Base-by-base conservation (phyloP, 129 eudicot genomes). In the Tagetes patula region DNA sequence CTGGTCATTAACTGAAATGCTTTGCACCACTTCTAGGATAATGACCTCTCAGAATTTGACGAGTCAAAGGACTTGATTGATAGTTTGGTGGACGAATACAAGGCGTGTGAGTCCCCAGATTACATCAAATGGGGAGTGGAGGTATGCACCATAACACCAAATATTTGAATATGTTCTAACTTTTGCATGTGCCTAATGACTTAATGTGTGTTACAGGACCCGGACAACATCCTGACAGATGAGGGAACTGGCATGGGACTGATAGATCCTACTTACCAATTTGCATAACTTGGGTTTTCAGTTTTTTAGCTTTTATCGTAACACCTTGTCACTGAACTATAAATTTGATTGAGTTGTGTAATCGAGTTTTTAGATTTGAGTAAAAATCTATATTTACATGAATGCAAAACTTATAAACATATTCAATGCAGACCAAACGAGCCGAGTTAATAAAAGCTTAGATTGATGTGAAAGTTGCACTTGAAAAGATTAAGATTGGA, bases 111-210 rank as follows among this genome's bases (percentile, higher is more conserved):
- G 77, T 90, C 96, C 65, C 89, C 89, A 37, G 91, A 90, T 78
- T 90, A 90, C 84, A 87, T 87, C 80, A 90, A 90, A 87, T 90
- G 96, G 96, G 96, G 96, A 79, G 74, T 87, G 82, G 95, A 90
- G 95, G 96, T 87, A 78, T 36, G 31, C 59, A 31, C 14, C 58
- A 50, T 8, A 4, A n/a, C 58, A 50, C 30, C 7, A 12, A 8
- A 61, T 67, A 74, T 62, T 9, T 45, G 59, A 13, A 14, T 20
- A 6, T 0, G 38, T 41, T 75, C 20, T 14, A 47, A 10, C 56
- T 37, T 12, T 38, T 13, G 42, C 11, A n/a, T 1, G 37, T 8
- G 52, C 31, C 76, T 64, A 37, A 61, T 4, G 12, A 5, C 33
- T 53, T 52, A 32, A 10, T 65, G 27, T 63, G 50, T 61, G 76